These are phyloP conservation scores for Melampsora larici-populina DNA, from an alignment of 1,284 basidiomycete genomes.

Conservation along the genomic window DNA sequence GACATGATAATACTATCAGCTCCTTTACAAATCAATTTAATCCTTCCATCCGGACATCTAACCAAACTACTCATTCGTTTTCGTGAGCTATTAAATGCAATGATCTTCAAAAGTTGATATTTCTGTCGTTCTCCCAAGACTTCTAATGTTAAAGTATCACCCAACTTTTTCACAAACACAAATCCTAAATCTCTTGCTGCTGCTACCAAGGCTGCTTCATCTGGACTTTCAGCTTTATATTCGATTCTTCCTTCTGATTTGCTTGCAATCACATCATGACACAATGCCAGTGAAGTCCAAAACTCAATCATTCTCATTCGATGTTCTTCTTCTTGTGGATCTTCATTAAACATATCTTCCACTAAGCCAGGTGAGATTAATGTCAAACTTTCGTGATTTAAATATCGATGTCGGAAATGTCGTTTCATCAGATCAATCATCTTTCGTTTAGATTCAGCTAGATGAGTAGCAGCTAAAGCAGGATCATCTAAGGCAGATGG, in stretches of 20 bases:
- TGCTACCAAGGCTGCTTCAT: constrained; percentile 88
- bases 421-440: constrained; percentile 75
- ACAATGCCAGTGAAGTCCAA: constrained; percentile 82
- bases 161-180: constrained; percentile 75
- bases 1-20: constrained; percentile 93
- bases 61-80: constrained; percentile 92
- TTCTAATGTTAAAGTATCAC: constrained; percentile 78
- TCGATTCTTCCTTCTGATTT: constrained; percentile 65
- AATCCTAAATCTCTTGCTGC: constrained; percentile 90
- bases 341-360: constrained; percentile 66
- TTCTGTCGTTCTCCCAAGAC: constrained; percentile 82
- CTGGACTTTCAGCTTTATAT: constrained; percentile 93
- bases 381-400: constrained; percentile 76
- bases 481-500: constrained; percentile 68
- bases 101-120: constrained; percentile 71
- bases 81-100: constrained; percentile 89
- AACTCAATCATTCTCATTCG: constrained; percentile 72
- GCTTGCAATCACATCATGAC: constrained; percentile 78
- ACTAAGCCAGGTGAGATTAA: constrained; percentile 81
- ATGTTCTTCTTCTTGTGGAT: constrained; percentile 58
- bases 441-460: constrained; percentile 66
- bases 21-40: constrained; percentile 90
- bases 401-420: constrained; percentile 83
- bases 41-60: constrained; percentile 72
- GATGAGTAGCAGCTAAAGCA: constrained; percentile 56